Evolutionary conservation across 2,329 filamentous ascomycete genomes (phyloP), one percentile per base, ranked within the genome.

Genomic region (Aspergillus pseudonomiae): DNA sequence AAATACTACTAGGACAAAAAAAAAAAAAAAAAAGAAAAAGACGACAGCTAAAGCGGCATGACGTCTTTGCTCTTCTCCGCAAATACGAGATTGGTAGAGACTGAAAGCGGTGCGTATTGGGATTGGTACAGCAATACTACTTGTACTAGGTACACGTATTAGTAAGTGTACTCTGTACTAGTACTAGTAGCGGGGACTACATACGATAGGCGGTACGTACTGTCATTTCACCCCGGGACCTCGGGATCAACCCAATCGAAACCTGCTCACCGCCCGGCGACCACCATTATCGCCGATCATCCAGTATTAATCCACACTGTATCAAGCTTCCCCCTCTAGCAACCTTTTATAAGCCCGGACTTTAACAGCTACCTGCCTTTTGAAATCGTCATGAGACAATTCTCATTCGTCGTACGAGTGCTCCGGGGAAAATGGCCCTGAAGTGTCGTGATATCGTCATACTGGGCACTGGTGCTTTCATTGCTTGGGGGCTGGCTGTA

Each of bases 401-500:
- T 91, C 65, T 55, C 66, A 65, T 62, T 39, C 24, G 43, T 58
- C 41, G 45, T 55, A 34, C 57, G 39, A 54, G n/a, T 63, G 56
- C n/a, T 63, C 60, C 65, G 74, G 72, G 76, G 77, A 81, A 74
- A 79, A 83, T 84, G 81, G 77, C 75, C 75, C 74, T 82, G 71
- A 77, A 75, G 69, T 77, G 71, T 71, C 79, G 78, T 68, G 76
- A 83, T 71, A 67, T 82, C 59, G 65, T 79, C 60, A 65, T 82
- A 63, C 78, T 81, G 60, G 74, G 77, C 65, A 69, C 78, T 61
- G 75, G 72, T 64, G 77, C 73, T 34, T 82, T 97, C 79, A 83
- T 97, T 77, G 90, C 92, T 76, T 98, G 94, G 94, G 91, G 92
- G 66, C 90, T 94, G 77, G 86, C 90, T 64, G 89, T 92, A 70